Percentiles rank a stretch among this genome's conserved stretches.
phyloP scores from a whole-genome alignment of 169 alveolate species.

The Eimeria tenella region DNA sequence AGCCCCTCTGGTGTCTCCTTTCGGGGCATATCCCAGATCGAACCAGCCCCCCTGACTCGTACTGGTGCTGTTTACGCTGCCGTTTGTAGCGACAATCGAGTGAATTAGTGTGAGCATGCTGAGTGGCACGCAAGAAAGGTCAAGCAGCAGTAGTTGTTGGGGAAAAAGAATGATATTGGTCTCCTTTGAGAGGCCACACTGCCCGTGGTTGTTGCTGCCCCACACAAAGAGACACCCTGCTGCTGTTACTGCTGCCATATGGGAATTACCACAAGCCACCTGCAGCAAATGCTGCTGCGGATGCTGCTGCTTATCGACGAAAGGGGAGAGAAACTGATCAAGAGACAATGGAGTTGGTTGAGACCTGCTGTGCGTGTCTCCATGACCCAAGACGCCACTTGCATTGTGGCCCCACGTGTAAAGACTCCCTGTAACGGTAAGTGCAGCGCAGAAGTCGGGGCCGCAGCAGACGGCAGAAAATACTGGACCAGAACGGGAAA shows the following conservation, averaged over 20 bases:
- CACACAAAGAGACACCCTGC: slow-evolving; percentile 73
- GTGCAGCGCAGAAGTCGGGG: slow-evolving; percentile 75
- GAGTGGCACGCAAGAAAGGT: slow-evolving; percentile 30
- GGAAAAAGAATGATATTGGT: neutral
- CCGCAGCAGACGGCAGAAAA: slow-evolving; percentile 74
- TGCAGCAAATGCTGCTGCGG: slow-evolving; percentile 60
- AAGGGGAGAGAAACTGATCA: neutral
- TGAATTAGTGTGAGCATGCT: slow-evolving; percentile 27
- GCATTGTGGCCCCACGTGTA: slow-evolving; percentile 79
- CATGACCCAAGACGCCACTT: slow-evolving; percentile 74
- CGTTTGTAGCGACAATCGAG: slow-evolving; percentile 28
- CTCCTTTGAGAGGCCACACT: slow-evolving; percentile 50
- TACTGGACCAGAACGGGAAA: neutral
- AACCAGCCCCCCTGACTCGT: neutral
- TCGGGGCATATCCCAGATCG: neutral
- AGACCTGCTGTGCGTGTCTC: slow-evolving; percentile 64
- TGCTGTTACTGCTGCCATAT: slow-evolving; percentile 60
- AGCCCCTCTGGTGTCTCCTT: neutral
- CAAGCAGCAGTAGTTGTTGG: slow-evolving; percentile 51
- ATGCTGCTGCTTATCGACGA: slow-evolving; percentile 19
- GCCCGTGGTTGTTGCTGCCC: slow-evolving; percentile 77
- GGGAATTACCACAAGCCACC: slow-evolving; percentile 75
- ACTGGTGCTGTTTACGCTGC: slow-evolving; percentile 17
- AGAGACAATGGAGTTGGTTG: slow-evolving; percentile 51
- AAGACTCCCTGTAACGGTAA: slow-evolving; percentile 61